These are phyloP conservation scores for Debaryomyces fabryi DNA, from an alignment of 1,139 yeast genomes.

Conservation along the genomic window DNA sequence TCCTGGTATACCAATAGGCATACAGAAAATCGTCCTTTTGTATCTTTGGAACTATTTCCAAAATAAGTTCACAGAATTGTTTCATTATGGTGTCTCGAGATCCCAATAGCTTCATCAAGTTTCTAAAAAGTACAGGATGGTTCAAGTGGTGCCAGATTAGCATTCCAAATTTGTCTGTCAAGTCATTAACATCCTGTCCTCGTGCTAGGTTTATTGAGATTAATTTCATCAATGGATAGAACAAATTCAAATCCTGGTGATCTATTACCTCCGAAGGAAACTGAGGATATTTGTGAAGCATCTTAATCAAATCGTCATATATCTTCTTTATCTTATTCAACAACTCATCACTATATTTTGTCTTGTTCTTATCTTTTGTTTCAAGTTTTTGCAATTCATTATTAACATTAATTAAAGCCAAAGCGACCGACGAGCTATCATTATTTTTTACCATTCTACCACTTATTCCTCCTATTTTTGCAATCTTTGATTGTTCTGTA, in stretches of 20 bases:
- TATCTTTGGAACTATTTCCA: neutral
- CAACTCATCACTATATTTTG: neutral
- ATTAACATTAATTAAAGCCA: conserved; percentile 4
- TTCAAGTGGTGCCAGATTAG: conserved; percentile 14
- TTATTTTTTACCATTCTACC: neutral
- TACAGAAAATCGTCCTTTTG: neutral
- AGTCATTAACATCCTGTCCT: conserved; percentile 1
- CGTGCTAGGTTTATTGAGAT: conserved; percentile 3
- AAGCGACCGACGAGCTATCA: neutral
- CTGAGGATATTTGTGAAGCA: conserved; percentile 3
- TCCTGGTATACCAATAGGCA: conserved; percentile 8
- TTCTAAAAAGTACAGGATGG: conserved; percentile 3
- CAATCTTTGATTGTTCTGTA: neutral
- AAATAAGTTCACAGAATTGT: conserved; percentile 3
- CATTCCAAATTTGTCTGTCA: conserved; percentile 9
- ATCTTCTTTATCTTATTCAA: neutral
- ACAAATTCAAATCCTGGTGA: conserved; percentile 5
- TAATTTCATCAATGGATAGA: conserved; percentile 11
- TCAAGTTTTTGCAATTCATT: conserved; percentile 5
- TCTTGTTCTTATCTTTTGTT: neutral
- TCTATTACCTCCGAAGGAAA: neutral
- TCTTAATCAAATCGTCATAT: conserved; percentile 6
- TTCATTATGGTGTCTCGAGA: neutral
- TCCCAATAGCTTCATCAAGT: conserved; percentile 1
- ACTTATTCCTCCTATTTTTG: neutral